A percentile compares a stretch with the other conserved stretches of the same genome.
phyloP scores from a whole-genome alignment of 805 yeast genomes.

The Saccharomycopsis capsularis region DNA sequence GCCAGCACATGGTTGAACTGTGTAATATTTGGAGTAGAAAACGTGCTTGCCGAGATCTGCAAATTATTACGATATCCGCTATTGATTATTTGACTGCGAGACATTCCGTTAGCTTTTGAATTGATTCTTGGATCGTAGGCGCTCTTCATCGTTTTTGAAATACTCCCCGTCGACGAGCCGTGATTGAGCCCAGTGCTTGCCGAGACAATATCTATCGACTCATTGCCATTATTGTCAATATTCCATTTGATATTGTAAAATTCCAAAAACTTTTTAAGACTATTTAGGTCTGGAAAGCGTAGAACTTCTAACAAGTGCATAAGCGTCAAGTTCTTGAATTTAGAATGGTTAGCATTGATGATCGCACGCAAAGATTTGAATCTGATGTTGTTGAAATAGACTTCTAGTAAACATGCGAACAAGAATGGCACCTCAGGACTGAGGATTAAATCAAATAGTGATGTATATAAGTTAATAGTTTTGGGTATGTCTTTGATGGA shows the following conservation, averaged over 20 bases:
- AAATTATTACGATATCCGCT: constrained; percentile 28
- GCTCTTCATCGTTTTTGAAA: constrained; percentile 39
- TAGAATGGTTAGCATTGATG: constrained; percentile 59
- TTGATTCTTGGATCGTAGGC: constrained; percentile 40
- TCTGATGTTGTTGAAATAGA: constrained; percentile 72
- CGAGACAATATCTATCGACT: constrained; percentile 34
- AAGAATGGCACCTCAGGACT: constrained; percentile 51
- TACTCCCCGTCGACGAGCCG: constrained; percentile 20
- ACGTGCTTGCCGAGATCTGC: constrained; percentile 8
- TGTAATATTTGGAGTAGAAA: neutral
- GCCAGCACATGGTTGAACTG: too few species aligned
- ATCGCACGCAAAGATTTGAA: constrained; percentile 65
- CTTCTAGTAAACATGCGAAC: constrained; percentile 68
- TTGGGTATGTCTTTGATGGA: constrained; percentile 49
- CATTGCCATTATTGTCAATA: constrained; percentile 29
- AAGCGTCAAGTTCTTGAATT: constrained; percentile 58
- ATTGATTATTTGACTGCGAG: constrained; percentile 34
- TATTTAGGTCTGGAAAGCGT: constrained; percentile 58
- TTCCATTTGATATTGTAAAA: constrained; percentile 52
- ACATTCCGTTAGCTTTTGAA: constrained; percentile 28
- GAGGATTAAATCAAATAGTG: constrained; percentile 53
- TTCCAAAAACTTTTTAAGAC: constrained; percentile 48
- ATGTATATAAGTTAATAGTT: constrained; percentile 50
- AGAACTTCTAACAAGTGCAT: constrained; percentile 41
- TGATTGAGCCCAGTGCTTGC: neutral